Conservation (phyloP, 352 stramenopile species). For the Pythium insidiosum region DNA sequence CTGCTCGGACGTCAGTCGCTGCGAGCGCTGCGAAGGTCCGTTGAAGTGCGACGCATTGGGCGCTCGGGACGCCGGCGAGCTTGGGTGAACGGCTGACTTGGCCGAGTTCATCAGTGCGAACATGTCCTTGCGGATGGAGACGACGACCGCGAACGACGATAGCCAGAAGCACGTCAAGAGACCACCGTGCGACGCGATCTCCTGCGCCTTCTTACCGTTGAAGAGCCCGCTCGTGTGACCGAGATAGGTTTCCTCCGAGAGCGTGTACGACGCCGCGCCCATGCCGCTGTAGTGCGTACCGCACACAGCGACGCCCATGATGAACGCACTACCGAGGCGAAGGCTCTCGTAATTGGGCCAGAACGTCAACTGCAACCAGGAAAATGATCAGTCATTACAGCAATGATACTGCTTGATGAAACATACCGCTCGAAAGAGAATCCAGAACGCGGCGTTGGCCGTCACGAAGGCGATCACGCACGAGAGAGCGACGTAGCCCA, state of each 20-base stretch:
- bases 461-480: slow-evolving; percentile 47
- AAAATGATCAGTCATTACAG: too few relatives aligned
- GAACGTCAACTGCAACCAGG: slow-evolving; percentile 51
- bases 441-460: slow-evolving; percentile 59
- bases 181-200: slow-evolving; percentile 40
- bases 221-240: slow-evolving; percentile 22
- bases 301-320: slow-evolving; percentile 67
- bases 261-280: slow-evolving; percentile 39
- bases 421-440: slow-evolving; percentile 48
- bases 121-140: slow-evolving; percentile 14
- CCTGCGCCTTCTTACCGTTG: slow-evolving; percentile 20
- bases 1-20: too few relatives aligned
- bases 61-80: not conserved
- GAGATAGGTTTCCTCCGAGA: slow-evolving; percentile 27
- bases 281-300: slow-evolving; percentile 66
- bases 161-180: slow-evolving; percentile 56
- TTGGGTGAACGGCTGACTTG: not conserved
- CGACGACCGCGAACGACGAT: slow-evolving; percentile 17
- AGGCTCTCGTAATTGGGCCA: slow-evolving; percentile 46
- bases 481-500: slow-evolving; percentile 34
- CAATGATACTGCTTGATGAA: too few relatives aligned
- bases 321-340: slow-evolving; percentile 44
- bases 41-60: not conserved
- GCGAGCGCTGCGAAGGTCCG: not conserved
- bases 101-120: not conserved